phyloP scores from a whole-genome alignment of 108 stramenopile genomes.

The Cyclotella atomus region DNA sequence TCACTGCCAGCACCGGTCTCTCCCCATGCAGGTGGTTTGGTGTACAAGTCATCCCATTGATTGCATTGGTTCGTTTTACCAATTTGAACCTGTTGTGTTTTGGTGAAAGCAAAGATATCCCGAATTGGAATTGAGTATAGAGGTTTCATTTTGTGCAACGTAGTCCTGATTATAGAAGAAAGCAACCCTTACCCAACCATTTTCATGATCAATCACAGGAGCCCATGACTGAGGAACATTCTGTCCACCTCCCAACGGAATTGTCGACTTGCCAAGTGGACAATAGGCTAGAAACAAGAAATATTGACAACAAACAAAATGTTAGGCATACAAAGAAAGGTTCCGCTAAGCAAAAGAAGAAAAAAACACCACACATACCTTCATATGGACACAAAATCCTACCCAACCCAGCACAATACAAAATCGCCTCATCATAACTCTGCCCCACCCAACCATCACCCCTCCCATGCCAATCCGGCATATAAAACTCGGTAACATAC shows the following conservation, averaged over 20 bases:
- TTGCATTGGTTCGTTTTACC: constrained; percentile 1
- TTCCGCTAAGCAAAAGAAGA: background rate
- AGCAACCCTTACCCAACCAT: constrained; percentile 12
- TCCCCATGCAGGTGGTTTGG: constrained; percentile 8
- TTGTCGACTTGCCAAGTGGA: background rate
- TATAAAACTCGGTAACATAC: background rate
- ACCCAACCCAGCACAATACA: constrained; percentile 5
- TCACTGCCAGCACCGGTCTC: constrained; percentile 18
- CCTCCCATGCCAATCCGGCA: background rate
- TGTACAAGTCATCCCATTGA: constrained; percentile 10
- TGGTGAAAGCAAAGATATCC: too few relatives aligned
- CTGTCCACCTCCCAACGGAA: constrained; percentile 6
- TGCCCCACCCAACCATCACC: constrained; percentile 7
- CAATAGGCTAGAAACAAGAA: constrained; percentile 11
- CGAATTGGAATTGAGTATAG: too few relatives aligned
- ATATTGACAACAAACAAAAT: too few relatives aligned
- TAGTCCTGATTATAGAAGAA: background rate
- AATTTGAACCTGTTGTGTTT: constrained; percentile 5
- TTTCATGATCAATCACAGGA: constrained; percentile 11
- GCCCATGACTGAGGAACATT: background rate
- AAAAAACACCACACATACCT: constrained; percentile 1
- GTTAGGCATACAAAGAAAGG: background rate
- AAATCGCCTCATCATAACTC: constrained; percentile 22
- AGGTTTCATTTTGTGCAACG: too few relatives aligned
- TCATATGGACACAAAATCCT: constrained; percentile 17